These are phyloP conservation scores for Scedosporium aurantiacum DNA, from an alignment of 2,329 filamentous ascomycete genomes.

Conservation along the genomic window DNA sequence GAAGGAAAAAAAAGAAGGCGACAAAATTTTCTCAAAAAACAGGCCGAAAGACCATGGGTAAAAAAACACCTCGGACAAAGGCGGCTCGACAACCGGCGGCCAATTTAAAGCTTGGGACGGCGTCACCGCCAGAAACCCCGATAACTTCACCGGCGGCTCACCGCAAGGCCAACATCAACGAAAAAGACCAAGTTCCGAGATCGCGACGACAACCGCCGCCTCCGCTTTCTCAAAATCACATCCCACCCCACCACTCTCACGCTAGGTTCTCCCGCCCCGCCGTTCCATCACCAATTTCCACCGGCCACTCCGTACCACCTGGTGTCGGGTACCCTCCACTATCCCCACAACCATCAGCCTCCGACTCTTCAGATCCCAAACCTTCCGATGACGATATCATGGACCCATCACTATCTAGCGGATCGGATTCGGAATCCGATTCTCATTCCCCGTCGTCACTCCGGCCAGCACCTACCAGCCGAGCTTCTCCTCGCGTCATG, in stretches of 20 bases:
- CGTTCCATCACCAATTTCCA: background rate
- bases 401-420: background rate
- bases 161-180: background rate
- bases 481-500: background rate
- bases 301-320: background rate
- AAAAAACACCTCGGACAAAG: background rate
- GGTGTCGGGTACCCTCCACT: background rate
- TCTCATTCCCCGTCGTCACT: background rate
- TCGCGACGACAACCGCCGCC: background rate
- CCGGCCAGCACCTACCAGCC: background rate
- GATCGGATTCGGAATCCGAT: constrained; percentile 11
- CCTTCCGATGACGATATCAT: constrained; percentile 2
- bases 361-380: background rate
- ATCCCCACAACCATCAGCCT: constrained; percentile 3
- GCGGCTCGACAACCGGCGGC: constrained; percentile 2
- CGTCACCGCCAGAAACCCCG: constrained; percentile 7
- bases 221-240: background rate
- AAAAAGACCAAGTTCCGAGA: background rate
- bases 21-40: background rate
- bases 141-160: constrained; percentile 2
- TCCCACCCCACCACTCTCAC: background rate
- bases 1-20: background rate
- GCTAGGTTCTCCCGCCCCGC: background rate
- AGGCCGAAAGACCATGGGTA: background rate
- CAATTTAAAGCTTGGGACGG: background rate